These are phyloP conservation scores for Otatea glauca DNA, from an alignment of 176 grass and related monocot genomes.

Conservation along the genomic window DNA sequence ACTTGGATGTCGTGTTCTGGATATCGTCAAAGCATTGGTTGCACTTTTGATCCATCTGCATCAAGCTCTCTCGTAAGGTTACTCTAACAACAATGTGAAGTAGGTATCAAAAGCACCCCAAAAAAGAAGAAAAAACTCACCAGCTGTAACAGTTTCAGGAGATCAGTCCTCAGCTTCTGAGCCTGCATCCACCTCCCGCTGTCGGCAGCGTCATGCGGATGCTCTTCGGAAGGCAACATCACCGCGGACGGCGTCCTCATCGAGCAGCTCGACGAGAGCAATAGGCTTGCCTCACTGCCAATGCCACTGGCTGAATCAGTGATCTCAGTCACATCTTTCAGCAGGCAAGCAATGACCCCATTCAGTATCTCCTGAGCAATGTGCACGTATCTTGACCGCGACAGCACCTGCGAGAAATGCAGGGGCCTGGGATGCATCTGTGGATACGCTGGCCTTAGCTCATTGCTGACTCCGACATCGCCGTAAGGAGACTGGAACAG, in stretches of 20 bases:
- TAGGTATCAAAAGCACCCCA: neutral
- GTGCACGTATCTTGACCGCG: conserved; percentile 58
- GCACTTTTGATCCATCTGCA: conserved; percentile 81
- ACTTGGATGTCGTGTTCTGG: conserved; percentile 51
- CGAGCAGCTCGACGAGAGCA: conserved; percentile 55
- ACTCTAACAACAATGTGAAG: neutral
- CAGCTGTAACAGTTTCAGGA: conserved; percentile 66
- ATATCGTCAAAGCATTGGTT: conserved; percentile 76
- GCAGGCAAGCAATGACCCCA: conserved; percentile 53
- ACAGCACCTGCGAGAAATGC: conserved; percentile 59
- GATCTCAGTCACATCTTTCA: conserved; percentile 45
- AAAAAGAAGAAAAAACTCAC: conserved; percentile 39
- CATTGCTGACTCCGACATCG: neutral
- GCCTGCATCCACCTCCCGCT: conserved; percentile 32
- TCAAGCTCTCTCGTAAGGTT: conserved; percentile 11
- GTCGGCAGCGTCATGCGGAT: neutral
- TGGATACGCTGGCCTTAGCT: neutral
- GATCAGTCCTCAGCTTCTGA: conserved; percentile 50
- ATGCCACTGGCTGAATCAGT: conserved; percentile 21
- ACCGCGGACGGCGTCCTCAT: conserved; percentile 24
- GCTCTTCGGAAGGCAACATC: conserved; percentile 40
- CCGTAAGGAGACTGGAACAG: conserved; percentile 28
- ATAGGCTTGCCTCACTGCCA: conserved; percentile 33
- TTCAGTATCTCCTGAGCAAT: conserved; percentile 65
- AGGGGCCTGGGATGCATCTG: conserved; percentile 22